These are phyloP conservation scores for Cymodocea nodosa DNA, from an alignment of 116 monocot species.

Conservation along the genomic window DNA sequence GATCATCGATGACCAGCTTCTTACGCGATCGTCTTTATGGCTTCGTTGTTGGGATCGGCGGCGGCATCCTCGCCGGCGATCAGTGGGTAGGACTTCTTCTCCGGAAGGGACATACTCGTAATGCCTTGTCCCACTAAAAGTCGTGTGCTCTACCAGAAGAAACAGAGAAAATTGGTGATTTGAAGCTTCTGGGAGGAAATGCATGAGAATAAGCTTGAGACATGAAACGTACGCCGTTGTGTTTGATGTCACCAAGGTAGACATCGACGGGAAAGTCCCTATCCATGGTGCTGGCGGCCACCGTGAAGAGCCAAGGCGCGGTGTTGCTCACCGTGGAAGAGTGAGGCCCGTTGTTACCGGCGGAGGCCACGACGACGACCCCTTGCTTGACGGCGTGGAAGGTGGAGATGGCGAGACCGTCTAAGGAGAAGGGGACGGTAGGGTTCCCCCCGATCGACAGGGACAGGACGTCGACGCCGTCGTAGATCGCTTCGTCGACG, in stretches of 20 bases:
- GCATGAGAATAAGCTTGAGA: background rate
- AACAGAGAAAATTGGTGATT: background rate
- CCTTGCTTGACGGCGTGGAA: conserved; percentile 20
- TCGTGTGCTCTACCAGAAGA: background rate
- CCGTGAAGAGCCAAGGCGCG: conserved; percentile 29
- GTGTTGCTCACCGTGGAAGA: conserved; percentile 7
- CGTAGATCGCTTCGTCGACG: conserved; percentile 55
- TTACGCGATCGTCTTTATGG: conserved; percentile 6
- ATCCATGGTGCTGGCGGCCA: conserved; percentile 23
- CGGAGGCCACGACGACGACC: conserved; percentile 14
- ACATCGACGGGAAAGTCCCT: conserved; percentile 10
- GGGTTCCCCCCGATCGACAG: conserved; percentile 41
- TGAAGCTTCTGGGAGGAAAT: background rate
- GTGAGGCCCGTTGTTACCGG: conserved; percentile 16
- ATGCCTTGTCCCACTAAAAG: conserved; percentile 31
- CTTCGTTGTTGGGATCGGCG: conserved; percentile 2
- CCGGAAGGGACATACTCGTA: conserved; percentile 11
- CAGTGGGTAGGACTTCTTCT: conserved; percentile 24
- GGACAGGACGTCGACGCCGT: conserved; percentile 71
- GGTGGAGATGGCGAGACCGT: conserved; percentile 12
- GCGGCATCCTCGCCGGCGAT: conserved; percentile 28
- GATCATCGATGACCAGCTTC: background rate
- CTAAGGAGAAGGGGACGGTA: background rate
- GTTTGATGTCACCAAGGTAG: conserved; percentile 8
- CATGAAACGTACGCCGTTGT: background rate